Conservation (phyloP, 1,284 basidiomycete genomes). For the Puccinia coronata region DNA sequence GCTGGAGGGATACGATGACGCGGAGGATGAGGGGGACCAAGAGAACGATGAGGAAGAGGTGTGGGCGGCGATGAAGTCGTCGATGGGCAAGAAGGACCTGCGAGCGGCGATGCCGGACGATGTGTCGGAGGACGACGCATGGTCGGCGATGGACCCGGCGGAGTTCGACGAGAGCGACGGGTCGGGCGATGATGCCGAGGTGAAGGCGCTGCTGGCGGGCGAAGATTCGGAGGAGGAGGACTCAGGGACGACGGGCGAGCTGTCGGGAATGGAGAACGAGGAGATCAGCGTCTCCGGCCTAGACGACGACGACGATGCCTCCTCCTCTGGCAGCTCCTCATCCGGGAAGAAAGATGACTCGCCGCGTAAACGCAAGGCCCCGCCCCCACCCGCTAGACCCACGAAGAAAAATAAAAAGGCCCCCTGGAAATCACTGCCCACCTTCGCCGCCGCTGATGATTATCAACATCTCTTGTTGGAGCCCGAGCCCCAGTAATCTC, state of each 20-base stretch:
- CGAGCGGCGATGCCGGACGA: constrained; percentile 53
- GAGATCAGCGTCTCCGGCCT: constrained; percentile 52
- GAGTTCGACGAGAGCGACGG: constrained; percentile 9
- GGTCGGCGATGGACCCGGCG: constrained; percentile 54
- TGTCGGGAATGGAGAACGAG: constrained; percentile 52
- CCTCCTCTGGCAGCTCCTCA: constrained; percentile 41
- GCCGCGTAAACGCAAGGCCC: constrained; percentile 51
- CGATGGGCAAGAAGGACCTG: constrained; percentile 58
- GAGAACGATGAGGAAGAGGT: constrained; percentile 59
- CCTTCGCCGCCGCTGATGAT: constrained; percentile 92
- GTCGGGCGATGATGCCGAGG: not conserved
- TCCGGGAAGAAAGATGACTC: constrained; percentile 55
- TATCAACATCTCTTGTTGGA: constrained; percentile 85
- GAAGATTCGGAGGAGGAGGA: constrained; percentile 65
- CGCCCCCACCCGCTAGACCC: constrained; percentile 59
- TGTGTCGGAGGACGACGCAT: constrained; percentile 64
- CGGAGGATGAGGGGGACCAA: constrained; percentile 23
- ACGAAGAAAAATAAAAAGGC: constrained; percentile 66
- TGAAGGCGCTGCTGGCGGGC: constrained; percentile 63
- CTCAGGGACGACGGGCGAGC: constrained; percentile 27
- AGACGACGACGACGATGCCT: too few relatives aligned
- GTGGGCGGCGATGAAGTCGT: constrained; percentile 61
- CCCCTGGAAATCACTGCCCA: constrained; percentile 73
- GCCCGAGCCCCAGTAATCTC: not conserved
- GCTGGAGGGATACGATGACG: constrained; percentile 53